Base-by-base conservation (phyloP, 441 rosid genomes). In the Populus hybrid region DNA sequence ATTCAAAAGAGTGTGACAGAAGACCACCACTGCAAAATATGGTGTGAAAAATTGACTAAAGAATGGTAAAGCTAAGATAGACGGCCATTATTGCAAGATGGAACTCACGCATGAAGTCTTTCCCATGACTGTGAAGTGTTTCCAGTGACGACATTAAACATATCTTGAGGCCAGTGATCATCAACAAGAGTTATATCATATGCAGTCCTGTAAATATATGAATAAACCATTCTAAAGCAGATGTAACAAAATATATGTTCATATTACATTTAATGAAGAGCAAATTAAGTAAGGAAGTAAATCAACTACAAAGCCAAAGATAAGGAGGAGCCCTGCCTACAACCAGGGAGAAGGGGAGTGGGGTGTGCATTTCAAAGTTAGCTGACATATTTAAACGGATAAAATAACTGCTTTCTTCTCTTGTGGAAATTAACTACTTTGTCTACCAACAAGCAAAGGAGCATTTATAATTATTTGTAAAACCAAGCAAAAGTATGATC, bases 81-180 rank as follows among this genome's bases (percentile, higher is more conserved):
- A 50, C 14, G 14, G 6, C 18, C 72, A 72, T 28, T 40, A 54
- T 38, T 78, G 67, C 69, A 73, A 82, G 14, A 26, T 20, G 63
- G 79, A 50, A 90, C 97, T 90, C 85, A 92, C 98, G 90, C 93
- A 84, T 95, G 98, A 73, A 94, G 98, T 79, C 95, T 89, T 79
- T 94, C 99, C 99, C 99, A 95, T 69, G 99, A 89, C 70, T 72
- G 86, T 30, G 98, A 89, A 76, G 83, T 84, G 88, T 94, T 95
- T 32, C 98, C 99, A 70, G 80, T 85, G 81, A 95, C 82, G 70
- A 89, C 79, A 69, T 86, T 87, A 80, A 95, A 95, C 18, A 68
- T 67, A 32, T 84, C 89, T 82, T 88, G 72, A 67, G 91, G 88
- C 98, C 98, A 95, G 78, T 85, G 79, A 66, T 83, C 88, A 81